Conservation (phyloP, 352 stramenopile genomes). For the Pythium diclinum region DNA sequence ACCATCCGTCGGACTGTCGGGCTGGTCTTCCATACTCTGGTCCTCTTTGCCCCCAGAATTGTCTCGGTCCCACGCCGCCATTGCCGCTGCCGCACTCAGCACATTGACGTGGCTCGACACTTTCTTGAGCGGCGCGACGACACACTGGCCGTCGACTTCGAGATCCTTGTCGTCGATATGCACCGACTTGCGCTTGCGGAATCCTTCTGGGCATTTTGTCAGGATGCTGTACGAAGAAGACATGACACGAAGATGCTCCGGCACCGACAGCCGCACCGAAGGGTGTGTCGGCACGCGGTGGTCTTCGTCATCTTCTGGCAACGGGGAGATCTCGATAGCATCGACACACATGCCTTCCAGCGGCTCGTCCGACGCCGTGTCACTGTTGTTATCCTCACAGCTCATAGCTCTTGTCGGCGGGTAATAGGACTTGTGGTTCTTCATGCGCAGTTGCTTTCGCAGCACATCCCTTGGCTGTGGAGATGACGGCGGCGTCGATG, state of each 20-base stretch:
- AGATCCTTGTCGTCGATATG: conserved; percentile 43
- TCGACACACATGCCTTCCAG: conserved; percentile 55
- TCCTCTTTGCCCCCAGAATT: neutral
- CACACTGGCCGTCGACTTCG: conserved; percentile 11
- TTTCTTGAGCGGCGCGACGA: conserved; percentile 48
- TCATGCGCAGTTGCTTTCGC: conserved; percentile 61
- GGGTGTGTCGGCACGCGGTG: conserved; percentile 18
- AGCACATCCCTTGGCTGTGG: conserved; percentile 72
- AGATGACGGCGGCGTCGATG: conserved; percentile 72
- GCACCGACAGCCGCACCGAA: conserved; percentile 48
- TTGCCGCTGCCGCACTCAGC: conserved; percentile 18
- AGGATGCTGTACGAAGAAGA: conserved; percentile 57
- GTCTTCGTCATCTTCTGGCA: conserved; percentile 32
- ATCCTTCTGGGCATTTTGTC: conserved; percentile 60
- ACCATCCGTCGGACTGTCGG: conserved; percentile 11
- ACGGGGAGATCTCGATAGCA: conserved; percentile 50
- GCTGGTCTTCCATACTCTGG: conserved; percentile 13
- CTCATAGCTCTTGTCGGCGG: conserved; percentile 21
- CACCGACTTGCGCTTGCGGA: conserved; percentile 75
- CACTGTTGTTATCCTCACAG: conserved; percentile 26
- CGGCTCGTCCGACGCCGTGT: conserved; percentile 21
- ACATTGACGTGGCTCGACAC: conserved; percentile 69
- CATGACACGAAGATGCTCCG: conserved; percentile 43
- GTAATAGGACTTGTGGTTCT: conserved; percentile 33
- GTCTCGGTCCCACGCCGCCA: neutral